These are phyloP conservation scores for Luffa aegyptiaca DNA, from an alignment of 306 rosid species.

Conservation along the genomic window DNA sequence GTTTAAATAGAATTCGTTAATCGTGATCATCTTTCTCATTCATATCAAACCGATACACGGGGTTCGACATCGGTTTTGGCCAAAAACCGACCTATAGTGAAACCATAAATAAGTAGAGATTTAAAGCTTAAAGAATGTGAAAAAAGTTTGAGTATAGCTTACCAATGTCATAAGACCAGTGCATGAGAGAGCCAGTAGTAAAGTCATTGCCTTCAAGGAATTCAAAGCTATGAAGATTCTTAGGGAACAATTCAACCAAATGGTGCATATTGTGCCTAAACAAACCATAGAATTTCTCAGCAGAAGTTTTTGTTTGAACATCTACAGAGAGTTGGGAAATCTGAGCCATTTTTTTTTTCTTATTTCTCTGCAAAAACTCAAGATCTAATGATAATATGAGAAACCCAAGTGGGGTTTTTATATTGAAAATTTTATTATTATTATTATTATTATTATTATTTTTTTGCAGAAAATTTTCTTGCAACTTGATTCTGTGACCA, in stretches of 20 bases:
- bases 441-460: not conserved
- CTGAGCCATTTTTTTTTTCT: not conserved
- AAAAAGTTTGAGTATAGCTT: not conserved
- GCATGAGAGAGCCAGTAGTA: not conserved
- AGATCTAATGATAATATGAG: not conserved
- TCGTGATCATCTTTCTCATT: no score
- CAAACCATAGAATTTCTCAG: not conserved
- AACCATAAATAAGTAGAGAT: no score
- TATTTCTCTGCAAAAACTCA: not conserved
- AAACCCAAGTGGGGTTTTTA: not conserved
- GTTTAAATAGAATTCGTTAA: no score
- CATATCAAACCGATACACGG: no score
- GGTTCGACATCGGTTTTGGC: no score
- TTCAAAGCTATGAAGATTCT: not conserved
- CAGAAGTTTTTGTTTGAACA: not conserved
- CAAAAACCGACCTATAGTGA: no score
- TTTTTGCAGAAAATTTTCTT: not conserved
- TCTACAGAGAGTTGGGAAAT: not conserved
- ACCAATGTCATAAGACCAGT: not conserved
- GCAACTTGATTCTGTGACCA: not conserved
- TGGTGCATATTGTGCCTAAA: not conserved
- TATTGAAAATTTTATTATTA: not conserved
- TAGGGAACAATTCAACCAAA: not conserved
- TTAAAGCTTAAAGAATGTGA: not conserved
- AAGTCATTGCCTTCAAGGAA: conserved; percentile 3